A percentile compares a stretch with the other conserved stretches of the same genome.
Conservation (phyloP, 441 rosid genomes). For the Erodium moschatum region DNA sequence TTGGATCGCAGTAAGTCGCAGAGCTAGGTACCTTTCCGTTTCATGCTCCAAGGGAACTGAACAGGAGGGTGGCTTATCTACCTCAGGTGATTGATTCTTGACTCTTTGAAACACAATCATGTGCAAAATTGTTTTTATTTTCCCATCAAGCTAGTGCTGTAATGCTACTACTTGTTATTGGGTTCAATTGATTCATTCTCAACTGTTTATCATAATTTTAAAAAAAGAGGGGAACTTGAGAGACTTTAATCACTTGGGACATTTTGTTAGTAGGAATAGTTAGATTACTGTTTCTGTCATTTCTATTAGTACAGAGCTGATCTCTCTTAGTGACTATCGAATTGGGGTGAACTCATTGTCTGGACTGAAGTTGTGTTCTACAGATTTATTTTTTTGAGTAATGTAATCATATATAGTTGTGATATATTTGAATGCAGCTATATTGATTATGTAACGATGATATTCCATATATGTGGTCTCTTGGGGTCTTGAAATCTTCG, state of each 20-base stretch:
- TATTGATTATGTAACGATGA: neutral
- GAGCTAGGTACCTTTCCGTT: conserved; percentile 22
- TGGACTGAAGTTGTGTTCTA: neutral
- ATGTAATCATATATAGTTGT: neutral
- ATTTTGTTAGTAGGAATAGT: no score
- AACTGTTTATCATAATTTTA: no score
- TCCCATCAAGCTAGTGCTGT: no score
- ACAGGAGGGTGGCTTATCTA: conserved; percentile 47
- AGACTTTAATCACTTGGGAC: no score
- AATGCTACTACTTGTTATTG: no score
- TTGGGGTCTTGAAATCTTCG: neutral
- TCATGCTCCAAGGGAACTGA: conserved; percentile 38
- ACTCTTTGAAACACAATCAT: neutral
- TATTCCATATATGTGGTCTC: neutral
- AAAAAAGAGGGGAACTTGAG: no score
- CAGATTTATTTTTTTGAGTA: neutral
- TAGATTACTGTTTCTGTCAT: no score
- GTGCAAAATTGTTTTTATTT: no score
- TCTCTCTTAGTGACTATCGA: no score
- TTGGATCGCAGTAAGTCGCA: conserved; percentile 28
- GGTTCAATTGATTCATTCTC: no score
- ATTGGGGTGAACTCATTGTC: no score
- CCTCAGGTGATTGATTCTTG: conserved; percentile 33
- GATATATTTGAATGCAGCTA: neutral
- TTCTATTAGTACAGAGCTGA: no score